Evolutionary conservation across 768 basidiomycete species (phyloP).

Genomic region (Pulveroboletus sp.): DNA sequence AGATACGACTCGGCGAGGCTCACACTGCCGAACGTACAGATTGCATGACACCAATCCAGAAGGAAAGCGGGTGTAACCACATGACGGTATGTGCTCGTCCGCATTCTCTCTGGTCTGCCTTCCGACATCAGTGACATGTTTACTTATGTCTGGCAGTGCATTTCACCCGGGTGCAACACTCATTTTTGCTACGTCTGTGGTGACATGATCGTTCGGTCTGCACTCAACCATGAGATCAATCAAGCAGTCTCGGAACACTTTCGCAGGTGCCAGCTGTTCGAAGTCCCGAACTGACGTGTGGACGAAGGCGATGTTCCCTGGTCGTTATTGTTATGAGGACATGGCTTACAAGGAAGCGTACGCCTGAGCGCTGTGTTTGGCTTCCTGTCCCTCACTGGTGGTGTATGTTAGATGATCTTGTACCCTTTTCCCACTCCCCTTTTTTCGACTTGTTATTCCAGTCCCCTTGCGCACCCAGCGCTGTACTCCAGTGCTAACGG

Average conservation of each 20-base stretch:
- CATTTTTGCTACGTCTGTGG: conserved; percentile 57
- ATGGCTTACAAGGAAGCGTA: background rate
- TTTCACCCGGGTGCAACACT: conserved; percentile 54
- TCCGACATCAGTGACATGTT: background rate
- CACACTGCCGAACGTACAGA: conserved; percentile 21
- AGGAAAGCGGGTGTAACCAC: conserved; percentile 52
- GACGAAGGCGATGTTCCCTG: background rate
- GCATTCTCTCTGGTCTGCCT: background rate
- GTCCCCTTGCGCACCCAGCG: no score
- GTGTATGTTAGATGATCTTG: background rate
- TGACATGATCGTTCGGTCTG: conserved; percentile 39
- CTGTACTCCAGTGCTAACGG: no score
- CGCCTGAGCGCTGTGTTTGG: no score
- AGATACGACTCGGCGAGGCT: background rate
- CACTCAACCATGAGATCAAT: conserved; percentile 28
- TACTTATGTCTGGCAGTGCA: conserved; percentile 35
- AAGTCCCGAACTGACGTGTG: conserved; percentile 17
- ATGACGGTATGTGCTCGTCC: conserved; percentile 40
- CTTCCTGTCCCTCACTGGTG: no score
- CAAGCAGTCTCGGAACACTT: conserved; percentile 32
- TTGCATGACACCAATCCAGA: conserved; percentile 48
- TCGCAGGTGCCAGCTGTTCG: conserved; percentile 32
- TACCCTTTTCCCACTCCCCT: background rate
- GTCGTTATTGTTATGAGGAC: background rate
- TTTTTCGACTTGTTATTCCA: background rate